phyloP scores from a whole-genome alignment of 805 yeast genomes.

The Kurtzmaniella cleridarum region DNA sequence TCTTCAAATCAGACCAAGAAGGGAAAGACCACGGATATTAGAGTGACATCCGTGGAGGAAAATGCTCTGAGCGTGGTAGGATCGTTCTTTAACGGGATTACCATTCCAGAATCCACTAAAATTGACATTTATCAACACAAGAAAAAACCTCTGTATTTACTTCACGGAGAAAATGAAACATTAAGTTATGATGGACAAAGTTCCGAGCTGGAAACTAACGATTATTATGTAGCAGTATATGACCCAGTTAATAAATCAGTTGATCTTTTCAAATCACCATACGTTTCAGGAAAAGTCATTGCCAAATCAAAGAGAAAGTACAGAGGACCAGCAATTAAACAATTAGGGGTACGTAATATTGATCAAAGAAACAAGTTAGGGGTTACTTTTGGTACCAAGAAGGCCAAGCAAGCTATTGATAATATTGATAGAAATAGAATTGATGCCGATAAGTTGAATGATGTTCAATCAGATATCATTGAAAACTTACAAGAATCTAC shows the following conservation, averaged over 20 bases:
- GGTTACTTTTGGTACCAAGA: constrained; percentile 95
- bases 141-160: constrained; percentile 38
- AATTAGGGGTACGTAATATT: constrained; percentile 43
- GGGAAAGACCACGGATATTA: constrained; percentile 36
- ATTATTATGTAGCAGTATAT: constrained; percentile 71
- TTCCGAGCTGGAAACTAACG: constrained; percentile 27
- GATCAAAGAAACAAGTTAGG: constrained; percentile 81
- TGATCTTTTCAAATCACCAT: constrained; percentile 58
- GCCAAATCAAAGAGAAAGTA: constrained; percentile 54
- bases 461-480: constrained; percentile 72
- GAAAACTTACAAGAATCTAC: constrained; percentile 73
- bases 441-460: constrained; percentile 76
- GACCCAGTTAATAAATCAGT: constrained; percentile 62
- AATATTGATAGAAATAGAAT: constrained; percentile 79
- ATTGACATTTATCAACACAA: constrained; percentile 60
- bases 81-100: constrained; percentile 75
- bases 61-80: constrained; percentile 53
- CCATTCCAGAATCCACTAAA: constrained; percentile 50
- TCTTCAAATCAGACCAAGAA: constrained; percentile 26
- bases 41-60: constrained; percentile 33
- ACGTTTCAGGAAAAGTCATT: constrained; percentile 57
- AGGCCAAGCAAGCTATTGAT: constrained; percentile 84
- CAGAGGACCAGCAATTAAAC: constrained; percentile 62
- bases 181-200: constrained; percentile 67
- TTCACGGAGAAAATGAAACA: constrained; percentile 72